A percentile compares a stretch with the other conserved stretches of the same genome.
phyloP scores from a whole-genome alignment of 2,329 filamentous ascomycete species.

The Pyrenochaeta sp. region DNA sequence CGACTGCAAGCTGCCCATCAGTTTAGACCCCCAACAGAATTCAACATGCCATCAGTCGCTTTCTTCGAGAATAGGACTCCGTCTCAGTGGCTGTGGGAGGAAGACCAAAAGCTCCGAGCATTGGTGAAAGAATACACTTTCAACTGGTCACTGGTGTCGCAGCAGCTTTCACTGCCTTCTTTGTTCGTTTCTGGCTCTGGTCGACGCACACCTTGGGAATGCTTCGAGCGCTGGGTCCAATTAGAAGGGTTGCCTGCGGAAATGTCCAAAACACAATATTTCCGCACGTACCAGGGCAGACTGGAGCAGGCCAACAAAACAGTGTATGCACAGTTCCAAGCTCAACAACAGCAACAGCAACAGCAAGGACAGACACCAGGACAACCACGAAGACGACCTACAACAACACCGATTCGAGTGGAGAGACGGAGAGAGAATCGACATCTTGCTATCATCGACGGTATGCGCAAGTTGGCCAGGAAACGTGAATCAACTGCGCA shows the following conservation, averaged over 20 bases:
- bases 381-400: constrained; percentile 68
- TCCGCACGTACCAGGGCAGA: constrained; percentile 74
- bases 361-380: constrained; percentile 58
- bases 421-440: constrained; percentile 86
- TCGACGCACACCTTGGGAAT: constrained; percentile 95
- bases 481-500: constrained; percentile 86
- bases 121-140: constrained; percentile 93
- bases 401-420: constrained; percentile 78
- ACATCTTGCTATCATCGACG: constrained; percentile 87
- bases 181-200: constrained; percentile 85
- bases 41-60: constrained; percentile 84
- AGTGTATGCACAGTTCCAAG: constrained; percentile 64
- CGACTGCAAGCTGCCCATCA: constrained; percentile 89
- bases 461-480: constrained; percentile 93
- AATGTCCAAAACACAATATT: constrained; percentile 95
- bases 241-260: constrained; percentile 90
- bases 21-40: constrained; percentile 90
- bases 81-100: constrained; percentile 89
- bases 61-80: constrained; percentile 89
- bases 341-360: constrained; percentile 62
- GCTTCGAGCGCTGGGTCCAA: constrained; percentile 95
- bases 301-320: constrained; percentile 69
- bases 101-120: constrained; percentile 87
- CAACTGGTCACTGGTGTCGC: constrained; percentile 96
- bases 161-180: constrained; percentile 76